Evolutionary conservation across 2,329 filamentous ascomycete species (phyloP).

Genomic region (Dothistroma pini): DNA sequence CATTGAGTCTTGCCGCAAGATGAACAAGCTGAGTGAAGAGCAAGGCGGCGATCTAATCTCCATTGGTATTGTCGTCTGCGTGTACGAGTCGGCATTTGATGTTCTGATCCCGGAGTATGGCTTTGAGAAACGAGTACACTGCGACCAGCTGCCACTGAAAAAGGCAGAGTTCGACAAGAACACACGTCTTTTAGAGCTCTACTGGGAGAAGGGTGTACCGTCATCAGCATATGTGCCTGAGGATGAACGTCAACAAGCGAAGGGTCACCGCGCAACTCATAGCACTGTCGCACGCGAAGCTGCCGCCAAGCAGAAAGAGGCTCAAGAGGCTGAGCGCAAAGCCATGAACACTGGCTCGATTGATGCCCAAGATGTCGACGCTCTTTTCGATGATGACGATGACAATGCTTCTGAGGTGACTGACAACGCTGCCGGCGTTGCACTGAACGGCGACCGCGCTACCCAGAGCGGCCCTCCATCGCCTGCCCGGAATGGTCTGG

Average conservation of each 20-base stretch:
- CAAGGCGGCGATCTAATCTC: constrained; percentile 87
- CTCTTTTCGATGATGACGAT: constrained; percentile 88
- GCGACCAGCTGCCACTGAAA: constrained; percentile 93
- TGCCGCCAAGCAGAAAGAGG: constrained; percentile 75
- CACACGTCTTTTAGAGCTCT: constrained; percentile 87
- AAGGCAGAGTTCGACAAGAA: constrained; percentile 99
- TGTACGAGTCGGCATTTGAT: constrained; percentile 98
- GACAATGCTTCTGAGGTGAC: constrained; percentile 71
- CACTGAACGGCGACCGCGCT: constrained; percentile 73
- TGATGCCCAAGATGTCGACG: constrained; percentile 87
- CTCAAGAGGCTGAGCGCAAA: constrained; percentile 85
- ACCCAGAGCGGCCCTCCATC: constrained; percentile 95
- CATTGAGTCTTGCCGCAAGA: constrained; percentile 92
- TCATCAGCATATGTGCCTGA: constrained; percentile 95
- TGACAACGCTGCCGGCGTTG: constrained; percentile 89
- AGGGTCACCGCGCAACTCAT: constrained; percentile 42
- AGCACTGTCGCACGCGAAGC: constrained; percentile 78
- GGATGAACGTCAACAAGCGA: constrained; percentile 86
- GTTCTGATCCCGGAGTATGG: constrained; percentile 97
- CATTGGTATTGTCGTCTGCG: constrained; percentile 92
- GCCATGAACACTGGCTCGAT: constrained; percentile 94
- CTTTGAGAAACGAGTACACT: constrained; percentile 99
- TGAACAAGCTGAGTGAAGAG: constrained; percentile 88
- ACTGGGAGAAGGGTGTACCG: constrained; percentile 99
- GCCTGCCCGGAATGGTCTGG: constrained; percentile 70